A percentile compares a stretch with the other conserved stretches of the same genome.
These are phyloP conservation scores for Linaria vulgaris DNA, from an alignment of 257 asterid genomes.

Conservation along the genomic window DNA sequence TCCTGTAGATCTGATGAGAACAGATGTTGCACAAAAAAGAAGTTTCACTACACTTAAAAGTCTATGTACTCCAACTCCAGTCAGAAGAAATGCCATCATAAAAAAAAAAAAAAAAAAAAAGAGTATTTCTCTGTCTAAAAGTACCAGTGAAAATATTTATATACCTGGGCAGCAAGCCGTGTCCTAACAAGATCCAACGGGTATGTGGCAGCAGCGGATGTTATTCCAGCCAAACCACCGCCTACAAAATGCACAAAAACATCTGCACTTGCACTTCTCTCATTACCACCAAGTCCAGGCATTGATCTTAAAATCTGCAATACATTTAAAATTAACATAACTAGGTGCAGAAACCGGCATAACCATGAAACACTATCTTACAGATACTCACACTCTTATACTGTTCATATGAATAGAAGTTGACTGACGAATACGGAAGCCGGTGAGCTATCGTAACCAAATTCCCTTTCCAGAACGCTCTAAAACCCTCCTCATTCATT, in stretches of 20 bases:
- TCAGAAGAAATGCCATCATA: neutral
- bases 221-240: constrained; percentile 90
- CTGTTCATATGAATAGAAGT: constrained; percentile 75
- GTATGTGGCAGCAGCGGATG: constrained; percentile 87
- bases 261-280: constrained; percentile 46
- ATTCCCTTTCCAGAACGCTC: constrained; percentile 97
- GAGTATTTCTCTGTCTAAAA: neutral
- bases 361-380: constrained; percentile 9
- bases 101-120: too few relatives aligned
- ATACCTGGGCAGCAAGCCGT: constrained; percentile 90
- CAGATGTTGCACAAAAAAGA: neutral
- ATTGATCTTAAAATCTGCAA: constrained; percentile 63
- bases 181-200: constrained; percentile 95
- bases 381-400: constrained; percentile 66
- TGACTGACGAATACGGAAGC: constrained; percentile 82
- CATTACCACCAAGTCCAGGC: constrained; percentile 53
- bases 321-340: neutral
- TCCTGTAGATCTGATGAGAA: neutral
- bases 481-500: constrained; percentile 80
- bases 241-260: constrained; percentile 69
- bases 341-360: neutral
- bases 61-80: neutral
- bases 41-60: neutral
- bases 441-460: constrained; percentile 92
- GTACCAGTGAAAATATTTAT: too few relatives aligned